phyloP scores from a whole-genome alignment of 371 early-diverging fungal genomes.

The Mucor circinelloides region DNA sequence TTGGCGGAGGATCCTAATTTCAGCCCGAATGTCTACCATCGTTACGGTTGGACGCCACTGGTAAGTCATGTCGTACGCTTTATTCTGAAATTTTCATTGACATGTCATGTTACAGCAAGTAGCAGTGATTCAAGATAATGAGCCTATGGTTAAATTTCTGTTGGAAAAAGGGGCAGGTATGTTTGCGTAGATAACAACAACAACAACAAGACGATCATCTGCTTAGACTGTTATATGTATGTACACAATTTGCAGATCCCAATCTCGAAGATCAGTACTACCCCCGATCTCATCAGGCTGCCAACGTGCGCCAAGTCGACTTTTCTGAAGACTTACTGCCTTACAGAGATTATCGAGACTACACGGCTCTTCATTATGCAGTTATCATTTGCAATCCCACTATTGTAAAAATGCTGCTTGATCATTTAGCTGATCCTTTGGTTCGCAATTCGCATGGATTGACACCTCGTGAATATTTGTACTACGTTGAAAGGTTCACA shows the following conservation, averaged over 20 bases:
- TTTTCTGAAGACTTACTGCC: slow-evolving; percentile 51
- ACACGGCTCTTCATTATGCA: slow-evolving; percentile 69
- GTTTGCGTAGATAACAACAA: neutral
- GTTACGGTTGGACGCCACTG: slow-evolving; percentile 55
- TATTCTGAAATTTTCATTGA: neutral
- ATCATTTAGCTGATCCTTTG: slow-evolving; percentile 62
- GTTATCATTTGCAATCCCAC: slow-evolving; percentile 61
- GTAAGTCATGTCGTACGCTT: slow-evolving; percentile 23
- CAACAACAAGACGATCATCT: neutral
- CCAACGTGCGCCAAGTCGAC: slow-evolving; percentile 43
- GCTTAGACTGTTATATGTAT: neutral
- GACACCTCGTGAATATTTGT: slow-evolving; percentile 51
- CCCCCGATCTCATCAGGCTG: slow-evolving; percentile 51
- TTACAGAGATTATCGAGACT: slow-evolving; percentile 52
- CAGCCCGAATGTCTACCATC: slow-evolving; percentile 48
- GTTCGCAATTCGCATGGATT: slow-evolving; percentile 46
- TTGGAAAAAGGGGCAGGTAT: slow-evolving; percentile 52
- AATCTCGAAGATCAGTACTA: slow-evolving; percentile 51
- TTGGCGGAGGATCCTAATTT: slow-evolving; percentile 50
- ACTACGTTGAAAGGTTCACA: slow-evolving; percentile 52
- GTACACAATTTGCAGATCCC: slow-evolving; percentile 32
- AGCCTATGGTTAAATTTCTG: slow-evolving; percentile 43
- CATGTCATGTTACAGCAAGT: slow-evolving; percentile 33
- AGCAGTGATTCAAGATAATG: slow-evolving; percentile 55
- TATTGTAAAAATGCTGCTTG: slow-evolving; percentile 61